A percentile compares a stretch with the other conserved stretches of the same genome.
Conservation (phyloP, 164 flowering plant genomes). For the Piper longum region DNA sequence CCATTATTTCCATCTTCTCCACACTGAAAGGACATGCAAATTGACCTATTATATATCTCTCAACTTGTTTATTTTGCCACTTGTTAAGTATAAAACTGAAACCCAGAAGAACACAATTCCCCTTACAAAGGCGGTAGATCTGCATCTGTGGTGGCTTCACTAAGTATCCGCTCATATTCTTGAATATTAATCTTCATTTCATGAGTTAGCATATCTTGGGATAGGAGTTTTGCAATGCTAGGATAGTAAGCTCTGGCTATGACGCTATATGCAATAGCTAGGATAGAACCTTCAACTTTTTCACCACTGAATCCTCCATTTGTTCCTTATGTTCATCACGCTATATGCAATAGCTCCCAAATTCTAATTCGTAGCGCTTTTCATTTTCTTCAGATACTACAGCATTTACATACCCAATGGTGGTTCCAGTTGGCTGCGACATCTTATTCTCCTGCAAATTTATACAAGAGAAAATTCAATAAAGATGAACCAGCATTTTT, state of each 20-base stretch:
- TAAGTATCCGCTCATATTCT: slow-evolving; percentile 74
- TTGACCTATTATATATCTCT: neutral
- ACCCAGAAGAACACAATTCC: neutral
- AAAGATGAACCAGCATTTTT: neutral
- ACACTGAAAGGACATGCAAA: slow-evolving; percentile 31
- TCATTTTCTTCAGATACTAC: slow-evolving; percentile 27
- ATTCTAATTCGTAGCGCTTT: slow-evolving; percentile 49
- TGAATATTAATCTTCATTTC: slow-evolving; percentile 86
- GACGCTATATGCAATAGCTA: no score
- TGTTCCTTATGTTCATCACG: slow-evolving; percentile 54
- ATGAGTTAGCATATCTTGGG: slow-evolving; percentile 48
- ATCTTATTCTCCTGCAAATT: neutral
- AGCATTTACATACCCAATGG: slow-evolving; percentile 10
- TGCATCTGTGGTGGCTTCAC: slow-evolving; percentile 67
- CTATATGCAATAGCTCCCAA: slow-evolving; percentile 96
- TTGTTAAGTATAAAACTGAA: neutral
- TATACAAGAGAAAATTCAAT: neutral
- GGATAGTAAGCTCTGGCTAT: slow-evolving; percentile 93
- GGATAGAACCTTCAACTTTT: slow-evolving; percentile 80
- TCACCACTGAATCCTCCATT: slow-evolving; percentile 67
- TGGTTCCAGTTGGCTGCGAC: slow-evolving; percentile 14
- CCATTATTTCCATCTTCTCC: slow-evolving; percentile 42
- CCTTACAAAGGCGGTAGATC: slow-evolving; percentile 87
- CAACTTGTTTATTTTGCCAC: neutral
- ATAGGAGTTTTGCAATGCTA: slow-evolving; percentile 76